Percentiles rank a stretch among this genome's conserved stretches.
Conservation (phyloP, 129 eudicot genomes). For the Escallonia herrerae region DNA sequence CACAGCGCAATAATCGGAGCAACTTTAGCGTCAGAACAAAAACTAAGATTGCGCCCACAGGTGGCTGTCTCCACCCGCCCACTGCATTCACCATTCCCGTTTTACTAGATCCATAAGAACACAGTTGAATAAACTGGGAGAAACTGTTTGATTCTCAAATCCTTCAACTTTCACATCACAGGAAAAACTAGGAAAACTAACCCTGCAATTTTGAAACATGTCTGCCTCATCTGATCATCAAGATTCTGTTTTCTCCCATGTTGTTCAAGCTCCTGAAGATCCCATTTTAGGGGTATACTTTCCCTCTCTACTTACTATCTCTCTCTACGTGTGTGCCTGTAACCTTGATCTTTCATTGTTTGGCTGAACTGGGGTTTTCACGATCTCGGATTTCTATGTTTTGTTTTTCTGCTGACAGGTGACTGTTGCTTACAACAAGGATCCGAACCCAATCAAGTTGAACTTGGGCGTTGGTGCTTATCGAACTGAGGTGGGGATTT, state of each 20-base stretch:
- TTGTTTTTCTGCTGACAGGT: slow-evolving; percentile 50
- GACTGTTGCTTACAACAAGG: slow-evolving; percentile 90
- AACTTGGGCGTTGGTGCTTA: slow-evolving; percentile 97
- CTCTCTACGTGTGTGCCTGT: not conserved
- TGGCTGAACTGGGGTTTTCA: not conserved
- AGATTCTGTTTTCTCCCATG: slow-evolving; percentile 48
- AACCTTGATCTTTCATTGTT: not conserved
- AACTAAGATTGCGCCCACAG: too few relatives aligned
- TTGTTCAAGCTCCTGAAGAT: slow-evolving; percentile 86
- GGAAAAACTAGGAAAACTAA: too few relatives aligned
- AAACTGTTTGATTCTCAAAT: too few relatives aligned
- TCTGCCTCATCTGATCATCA: slow-evolving; percentile 9
- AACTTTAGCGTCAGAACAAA: too few relatives aligned
- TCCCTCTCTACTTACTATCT: not conserved
- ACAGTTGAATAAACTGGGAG: too few relatives aligned
- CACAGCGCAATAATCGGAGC: too few relatives aligned
- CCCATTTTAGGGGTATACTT: slow-evolving; percentile 70
- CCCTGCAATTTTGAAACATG: not conserved
- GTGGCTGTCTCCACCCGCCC: too few relatives aligned
- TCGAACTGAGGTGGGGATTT: slow-evolving; percentile 69
- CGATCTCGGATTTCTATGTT: slow-evolving; percentile 17
- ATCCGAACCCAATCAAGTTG: slow-evolving; percentile 65
- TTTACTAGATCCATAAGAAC: too few relatives aligned
- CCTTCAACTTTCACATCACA: too few relatives aligned
- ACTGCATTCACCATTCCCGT: too few relatives aligned